These are phyloP conservation scores for Xerocomellus amylosporus DNA, from an alignment of 768 basidiomycete genomes.

Conservation along the genomic window DNA sequence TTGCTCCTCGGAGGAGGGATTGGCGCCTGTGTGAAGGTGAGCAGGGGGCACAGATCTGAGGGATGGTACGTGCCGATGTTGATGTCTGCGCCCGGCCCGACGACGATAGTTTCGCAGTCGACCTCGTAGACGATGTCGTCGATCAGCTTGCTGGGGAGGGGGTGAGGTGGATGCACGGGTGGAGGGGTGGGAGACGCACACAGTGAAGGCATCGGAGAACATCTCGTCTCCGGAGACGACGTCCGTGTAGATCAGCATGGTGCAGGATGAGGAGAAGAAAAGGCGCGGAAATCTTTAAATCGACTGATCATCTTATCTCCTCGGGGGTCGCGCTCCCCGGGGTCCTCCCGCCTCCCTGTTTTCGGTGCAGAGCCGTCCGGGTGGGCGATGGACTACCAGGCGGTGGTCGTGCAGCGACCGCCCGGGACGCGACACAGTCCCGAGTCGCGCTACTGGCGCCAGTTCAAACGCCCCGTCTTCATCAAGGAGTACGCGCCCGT, in stretches of 20 bases:
- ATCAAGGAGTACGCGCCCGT: conserved; percentile 97
- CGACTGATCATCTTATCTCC: conserved; percentile 22
- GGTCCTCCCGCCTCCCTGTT: conserved; percentile 2
- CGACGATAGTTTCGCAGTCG: conserved; percentile 65
- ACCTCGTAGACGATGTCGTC: conserved; percentile 85
- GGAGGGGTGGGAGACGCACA: conserved; percentile 48
- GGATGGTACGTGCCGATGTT: conserved; percentile 69
- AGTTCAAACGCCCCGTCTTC: conserved; percentile 88
- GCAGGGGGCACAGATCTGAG: not conserved
- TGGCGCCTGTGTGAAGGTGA: conserved; percentile 61
- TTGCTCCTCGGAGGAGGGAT: conserved; percentile 87
- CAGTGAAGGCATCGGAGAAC: conserved; percentile 88
- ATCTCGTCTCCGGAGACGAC: conserved; percentile 83
- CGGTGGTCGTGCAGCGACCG: conserved; percentile 61
- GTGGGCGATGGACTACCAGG: conserved; percentile 71
- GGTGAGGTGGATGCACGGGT: conserved; percentile 7
- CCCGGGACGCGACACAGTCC: conserved; percentile 58
- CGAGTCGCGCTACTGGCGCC: conserved; percentile 84
- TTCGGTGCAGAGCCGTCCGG: not conserved
- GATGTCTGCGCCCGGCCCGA: conserved; percentile 76
- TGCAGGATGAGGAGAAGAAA: conserved; percentile 5
- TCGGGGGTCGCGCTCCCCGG: conserved; percentile 11
- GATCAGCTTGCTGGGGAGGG: conserved; percentile 60
- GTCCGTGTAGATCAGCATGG: conserved; percentile 77
- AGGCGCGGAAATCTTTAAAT: not conserved